Evolutionary conservation across 768 basidiomycete species (phyloP), one percentile per base, ranked within the genome.

Genomic region (Phanerodontia chrysosporium): DNA sequence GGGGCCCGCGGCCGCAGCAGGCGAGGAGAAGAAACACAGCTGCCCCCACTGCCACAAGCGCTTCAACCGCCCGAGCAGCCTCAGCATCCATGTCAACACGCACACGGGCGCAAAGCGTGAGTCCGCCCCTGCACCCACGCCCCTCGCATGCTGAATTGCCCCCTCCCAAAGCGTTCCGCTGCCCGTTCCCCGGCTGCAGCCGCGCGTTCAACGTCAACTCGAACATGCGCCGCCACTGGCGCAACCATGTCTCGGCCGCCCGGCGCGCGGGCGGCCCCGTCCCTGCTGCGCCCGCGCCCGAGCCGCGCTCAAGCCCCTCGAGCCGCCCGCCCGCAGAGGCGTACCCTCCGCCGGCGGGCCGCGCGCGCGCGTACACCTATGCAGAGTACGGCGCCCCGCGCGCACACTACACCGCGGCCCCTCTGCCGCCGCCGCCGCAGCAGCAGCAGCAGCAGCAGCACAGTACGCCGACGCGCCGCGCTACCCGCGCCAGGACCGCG

Each of bases 141-240:
- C n/a, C n/a, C n/a, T n/a, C n/a, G n/a, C n/a, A n/a, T n/a, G n/a
- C n/a, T n/a, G n/a, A n/a, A n/a, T n/a, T n/a, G n/a, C n/a, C 39
- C 6, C 18, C 6, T 8, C 9, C 39, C 61, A 49, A 68, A 88
- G 90, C 89, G n/a, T 90, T 88, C 73, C 77, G 80, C 36, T 92
- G 90, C 64, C 87, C 87, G 5, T 88, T 77, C 77, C 86, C 85
- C 5, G 80, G 83, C 45, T 91, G 89, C 68, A 86, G 86, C 39
- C 80, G 88, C 35, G 82, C 86, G 60, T 92, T 92, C 73, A 92
- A 90, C 62, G 90, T 91, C 49, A 89, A 90, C 67, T 89, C 87
- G 0, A 92, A 92, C 69, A 91, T 91, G 90, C 80, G 90, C 29
- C 76, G 90, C 5, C 90, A 92, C 65, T 86, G 84, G 69, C 77